Evolutionary conservation across 306 rosid genomes (phyloP).

Genomic region (Glycine tomentella): DNA sequence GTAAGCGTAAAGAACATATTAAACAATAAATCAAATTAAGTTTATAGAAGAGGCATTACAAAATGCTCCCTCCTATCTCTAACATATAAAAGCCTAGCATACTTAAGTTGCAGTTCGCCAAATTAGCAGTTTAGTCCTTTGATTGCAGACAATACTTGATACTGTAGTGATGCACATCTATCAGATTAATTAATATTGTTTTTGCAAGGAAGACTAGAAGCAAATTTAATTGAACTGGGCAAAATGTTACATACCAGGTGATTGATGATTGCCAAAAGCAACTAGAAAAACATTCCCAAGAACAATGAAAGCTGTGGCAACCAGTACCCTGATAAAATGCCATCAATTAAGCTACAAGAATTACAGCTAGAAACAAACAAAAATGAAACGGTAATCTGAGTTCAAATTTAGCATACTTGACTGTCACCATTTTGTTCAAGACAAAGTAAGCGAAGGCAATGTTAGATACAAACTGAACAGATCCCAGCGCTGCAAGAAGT

Average conservation of each 20-base stretch:
- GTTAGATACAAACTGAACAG: constrained; percentile 95
- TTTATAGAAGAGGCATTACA: constrained; percentile 15
- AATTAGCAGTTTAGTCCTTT: constrained; percentile 21
- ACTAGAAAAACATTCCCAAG: constrained; percentile 94
- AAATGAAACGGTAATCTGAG: constrained; percentile 42
- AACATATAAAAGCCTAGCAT: neutral
- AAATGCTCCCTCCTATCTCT: constrained; percentile 18
- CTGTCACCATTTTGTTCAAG: constrained; percentile 90
- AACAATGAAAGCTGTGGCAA: constrained; percentile 96
- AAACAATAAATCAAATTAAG: constrained; percentile 11
- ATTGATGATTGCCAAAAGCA: constrained; percentile 98
- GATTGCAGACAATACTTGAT: constrained; percentile 10
- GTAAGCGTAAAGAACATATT: constrained; percentile 15
- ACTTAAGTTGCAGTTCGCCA: neutral
- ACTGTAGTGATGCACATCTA: constrained; percentile 8
- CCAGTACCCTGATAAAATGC: constrained; percentile 75
- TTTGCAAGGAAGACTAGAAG: neutral
- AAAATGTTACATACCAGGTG: constrained; percentile 75
- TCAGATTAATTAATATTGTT: neutral
- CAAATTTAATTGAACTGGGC: neutral
- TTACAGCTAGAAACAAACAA: constrained; percentile 16
- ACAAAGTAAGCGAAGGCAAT: constrained; percentile 97
- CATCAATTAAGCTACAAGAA: constrained; percentile 25
- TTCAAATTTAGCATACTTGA: constrained; percentile 77
- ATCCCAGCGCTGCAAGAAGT: constrained; percentile 98